These are phyloP conservation scores for Serpula lacrymans DNA, from an alignment of 768 basidiomycete species.

Conservation along the genomic window DNA sequence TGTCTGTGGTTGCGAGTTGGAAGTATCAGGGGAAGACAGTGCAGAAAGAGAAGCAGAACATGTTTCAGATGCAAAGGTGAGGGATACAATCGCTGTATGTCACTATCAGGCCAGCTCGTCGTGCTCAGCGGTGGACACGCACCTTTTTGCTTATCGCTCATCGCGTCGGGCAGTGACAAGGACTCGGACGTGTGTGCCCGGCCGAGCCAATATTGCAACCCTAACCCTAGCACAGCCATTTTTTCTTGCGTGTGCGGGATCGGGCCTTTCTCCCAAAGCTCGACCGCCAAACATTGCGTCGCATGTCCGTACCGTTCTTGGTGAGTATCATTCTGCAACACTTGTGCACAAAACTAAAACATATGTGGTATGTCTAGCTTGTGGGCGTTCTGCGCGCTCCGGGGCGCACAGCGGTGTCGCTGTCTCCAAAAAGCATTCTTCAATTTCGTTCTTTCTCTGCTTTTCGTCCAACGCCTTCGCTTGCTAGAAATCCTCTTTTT, in stretches of 20 bases:
- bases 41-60: constrained; percentile 18
- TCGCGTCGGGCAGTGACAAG: constrained; percentile 12
- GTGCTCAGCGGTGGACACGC: constrained; percentile 1
- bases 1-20: constrained; percentile 1
- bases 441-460: constrained; percentile 14
- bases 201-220: no score
- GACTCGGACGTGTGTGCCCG: no score
- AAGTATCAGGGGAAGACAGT: not conserved
- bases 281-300: constrained; percentile 1
- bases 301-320: constrained; percentile 9
- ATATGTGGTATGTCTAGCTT: constrained; percentile 21
- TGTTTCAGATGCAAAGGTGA: constrained; percentile 12
- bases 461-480: constrained; percentile 13
- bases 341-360: not conserved
- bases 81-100: constrained; percentile 9
- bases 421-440: constrained; percentile 7
- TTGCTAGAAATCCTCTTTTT: constrained; percentile 8
- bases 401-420: constrained; percentile 11
- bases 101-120: constrained; percentile 1
- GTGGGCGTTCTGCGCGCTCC: constrained; percentile 33
- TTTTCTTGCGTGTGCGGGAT: constrained; percentile 7
- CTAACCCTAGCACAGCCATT: constrained; percentile 7
- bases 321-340: constrained; percentile 10
- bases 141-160: constrained; percentile 43
- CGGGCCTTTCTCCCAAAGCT: not conserved